These are phyloP conservation scores for Chlamydomonas reinhardtii DNA, from an alignment of 163 green algal species.

Conservation along the genomic window DNA sequence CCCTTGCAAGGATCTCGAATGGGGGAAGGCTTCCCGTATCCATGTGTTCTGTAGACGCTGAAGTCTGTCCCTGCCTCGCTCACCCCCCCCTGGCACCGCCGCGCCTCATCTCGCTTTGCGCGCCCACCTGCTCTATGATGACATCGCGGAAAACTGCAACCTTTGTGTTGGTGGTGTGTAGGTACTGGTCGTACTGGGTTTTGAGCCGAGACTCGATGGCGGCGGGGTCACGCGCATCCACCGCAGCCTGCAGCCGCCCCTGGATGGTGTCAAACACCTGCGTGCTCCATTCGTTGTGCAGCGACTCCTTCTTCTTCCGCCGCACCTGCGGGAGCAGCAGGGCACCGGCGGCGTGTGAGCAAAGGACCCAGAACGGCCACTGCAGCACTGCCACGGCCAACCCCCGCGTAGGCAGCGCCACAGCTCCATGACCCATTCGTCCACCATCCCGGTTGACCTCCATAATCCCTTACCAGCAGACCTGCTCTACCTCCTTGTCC, in stretches of 20 bases:
- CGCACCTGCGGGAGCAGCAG: background rate
- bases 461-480: too few relatives aligned
- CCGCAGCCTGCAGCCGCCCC: conserved; percentile 41
- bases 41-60: too few relatives aligned
- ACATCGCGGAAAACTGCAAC: conserved; percentile 64
- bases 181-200: conserved; percentile 54
- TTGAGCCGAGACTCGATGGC: conserved; percentile 46
- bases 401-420: too few relatives aligned
- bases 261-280: conserved; percentile 61
- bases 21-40: too few relatives aligned
- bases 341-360: too few relatives aligned
- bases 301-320: conserved; percentile 42
- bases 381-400: too few relatives aligned
- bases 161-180: conserved; percentile 69
- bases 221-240: conserved; percentile 26
- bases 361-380: background rate
- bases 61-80: too few relatives aligned
- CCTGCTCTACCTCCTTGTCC: background rate
- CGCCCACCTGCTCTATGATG: conserved; percentile 61
- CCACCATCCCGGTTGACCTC: too few relatives aligned
- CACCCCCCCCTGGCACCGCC: too few relatives aligned
- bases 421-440: too few relatives aligned
- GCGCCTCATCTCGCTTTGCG: too few relatives aligned
- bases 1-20: too few relatives aligned
- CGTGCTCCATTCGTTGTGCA: conserved; percentile 28